Evolutionary conservation across 2,329 filamentous ascomycete genomes (phyloP).

Genomic region (Lasiodiplodia gonubiensis): DNA sequence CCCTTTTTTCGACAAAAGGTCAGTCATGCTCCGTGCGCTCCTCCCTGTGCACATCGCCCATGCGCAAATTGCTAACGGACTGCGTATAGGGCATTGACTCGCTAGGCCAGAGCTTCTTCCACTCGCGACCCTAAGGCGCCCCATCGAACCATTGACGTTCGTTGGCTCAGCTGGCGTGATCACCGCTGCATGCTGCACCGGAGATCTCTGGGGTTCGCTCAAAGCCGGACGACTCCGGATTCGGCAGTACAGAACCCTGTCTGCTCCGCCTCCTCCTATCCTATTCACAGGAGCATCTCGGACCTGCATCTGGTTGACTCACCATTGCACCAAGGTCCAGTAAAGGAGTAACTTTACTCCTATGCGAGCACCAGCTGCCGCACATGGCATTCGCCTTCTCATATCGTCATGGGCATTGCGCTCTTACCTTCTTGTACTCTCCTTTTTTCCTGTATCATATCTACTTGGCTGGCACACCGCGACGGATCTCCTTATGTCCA

Average conservation of each 20-base stretch:
- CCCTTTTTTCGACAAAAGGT: slow-evolving; percentile 13
- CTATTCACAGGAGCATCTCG: slow-evolving; percentile 1
- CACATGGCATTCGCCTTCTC: not conserved
- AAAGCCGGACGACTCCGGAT: not conserved
- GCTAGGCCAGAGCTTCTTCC: slow-evolving; percentile 20
- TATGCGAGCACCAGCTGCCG: not conserved
- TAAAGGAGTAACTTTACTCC: not conserved
- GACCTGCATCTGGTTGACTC: slow-evolving; percentile 3
- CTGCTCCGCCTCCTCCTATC: not conserved
- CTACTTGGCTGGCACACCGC: not conserved
- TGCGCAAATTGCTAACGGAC: slow-evolving; percentile 13
- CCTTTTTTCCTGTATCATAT: not conserved
- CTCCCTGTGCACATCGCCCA: slow-evolving; percentile 11
- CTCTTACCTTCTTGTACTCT: not conserved
- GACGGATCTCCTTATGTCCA: slow-evolving; percentile 8
- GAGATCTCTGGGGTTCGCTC: not conserved
- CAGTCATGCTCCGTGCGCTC: slow-evolving; percentile 10
- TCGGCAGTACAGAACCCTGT: not conserved
- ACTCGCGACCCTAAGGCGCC: slow-evolving; percentile 13
- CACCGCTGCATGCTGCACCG: not conserved
- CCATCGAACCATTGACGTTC: slow-evolving; percentile 6
- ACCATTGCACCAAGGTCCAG: slow-evolving; percentile 1
- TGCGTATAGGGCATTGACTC: slow-evolving; percentile 16
- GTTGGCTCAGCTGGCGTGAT: slow-evolving; percentile 11
- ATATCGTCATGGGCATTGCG: not conserved